Percentiles rank a stretch among this genome's conserved stretches.
phyloP scores from a whole-genome alignment of 345 rosid species.

The Citrus hindsii region DNA sequence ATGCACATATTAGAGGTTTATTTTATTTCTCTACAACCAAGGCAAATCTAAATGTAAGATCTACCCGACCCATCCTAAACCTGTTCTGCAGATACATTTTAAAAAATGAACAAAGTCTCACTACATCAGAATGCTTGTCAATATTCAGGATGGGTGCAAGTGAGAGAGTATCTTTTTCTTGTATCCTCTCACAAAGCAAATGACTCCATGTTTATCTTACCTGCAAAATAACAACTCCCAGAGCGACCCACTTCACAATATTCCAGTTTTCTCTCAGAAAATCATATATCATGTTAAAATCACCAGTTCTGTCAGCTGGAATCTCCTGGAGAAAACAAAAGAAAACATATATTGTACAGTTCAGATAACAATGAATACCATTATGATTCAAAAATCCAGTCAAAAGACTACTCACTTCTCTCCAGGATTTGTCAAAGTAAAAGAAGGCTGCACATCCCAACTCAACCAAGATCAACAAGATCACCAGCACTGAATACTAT shows the following conservation, averaged over 20 bases:
- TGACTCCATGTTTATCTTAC: slow-evolving; percentile 32
- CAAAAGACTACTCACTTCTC: slow-evolving; percentile 49
- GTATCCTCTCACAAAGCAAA: not conserved
- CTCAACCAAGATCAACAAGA: slow-evolving; percentile 86
- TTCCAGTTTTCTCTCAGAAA: slow-evolving; percentile 83
- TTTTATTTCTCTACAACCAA: not conserved
- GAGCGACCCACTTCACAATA: slow-evolving; percentile 87
- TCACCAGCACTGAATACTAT: slow-evolving; percentile 70
- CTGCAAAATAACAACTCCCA: slow-evolving; percentile 83
- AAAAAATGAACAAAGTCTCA: not conserved
- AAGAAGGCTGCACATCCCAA: slow-evolving; percentile 90
- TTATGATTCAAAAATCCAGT: slow-evolving; percentile 4
- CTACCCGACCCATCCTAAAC: not conserved
- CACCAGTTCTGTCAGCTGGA: slow-evolving; percentile 84
- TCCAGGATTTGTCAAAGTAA: slow-evolving; percentile 85
- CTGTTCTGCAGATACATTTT: not conserved
- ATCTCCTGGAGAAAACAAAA: slow-evolving; percentile 49
- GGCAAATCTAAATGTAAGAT: not conserved
- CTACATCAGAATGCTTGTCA: not conserved
- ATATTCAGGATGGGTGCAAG: not conserved
- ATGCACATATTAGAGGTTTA: not conserved
- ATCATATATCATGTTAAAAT: slow-evolving; percentile 61
- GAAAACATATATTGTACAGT: slow-evolving; percentile 1
- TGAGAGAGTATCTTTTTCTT: not conserved
- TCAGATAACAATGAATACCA: slow-evolving; percentile 5